Evolutionary conservation across 176 grass and related monocot genomes (phyloP), one percentile per base, ranked within the genome.

Genomic region (Secale cereale): DNA sequence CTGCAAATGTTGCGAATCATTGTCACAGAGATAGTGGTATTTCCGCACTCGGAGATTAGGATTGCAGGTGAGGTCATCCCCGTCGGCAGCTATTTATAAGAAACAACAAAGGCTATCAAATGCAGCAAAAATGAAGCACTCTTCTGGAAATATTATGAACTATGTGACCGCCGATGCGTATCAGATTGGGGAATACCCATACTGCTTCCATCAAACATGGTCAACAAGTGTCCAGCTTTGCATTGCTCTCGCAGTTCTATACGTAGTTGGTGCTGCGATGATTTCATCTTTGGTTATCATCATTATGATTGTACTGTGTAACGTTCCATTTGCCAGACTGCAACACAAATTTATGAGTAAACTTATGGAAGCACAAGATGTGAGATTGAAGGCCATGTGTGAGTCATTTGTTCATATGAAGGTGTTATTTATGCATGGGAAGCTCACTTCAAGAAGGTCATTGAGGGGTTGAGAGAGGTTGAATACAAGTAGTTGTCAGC

Each of bases 171-270:
- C 95, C 6, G 95, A 98, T 78, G 95, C 87, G 6, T 95, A 98
- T 40, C 62, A 93, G 43, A 93, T 95, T 76, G 95, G 95, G 5
- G 95, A 98, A 52, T 98, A 95, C 77, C 95, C 95, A 6, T 98
- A 86, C 79, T 93, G 88, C 91, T 98, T 98, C 85, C 92, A 98
- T 79, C 95, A 98, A 70, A 98, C 91, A 70, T 95, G 95, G 95
- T 92, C 95, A 9, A 93, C 93, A 39, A 90, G 63, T 74, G 75
- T 93, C 52, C 93, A 98, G 74, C 95, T 98, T 68, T 90, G 82
- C 91, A 80, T 98, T 59, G 75, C 91, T 70, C 86, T 98, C 14
- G 74, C 45, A 36, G 95, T 98, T 86, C 83, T 98, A 17, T 98
- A 95, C 48, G 85, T 92, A 8, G 91, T 98, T 22, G 92, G 95